These are phyloP conservation scores for Cyberlindnera mycetangii DNA, from an alignment of 805 yeast genomes.

Conservation along the genomic window DNA sequence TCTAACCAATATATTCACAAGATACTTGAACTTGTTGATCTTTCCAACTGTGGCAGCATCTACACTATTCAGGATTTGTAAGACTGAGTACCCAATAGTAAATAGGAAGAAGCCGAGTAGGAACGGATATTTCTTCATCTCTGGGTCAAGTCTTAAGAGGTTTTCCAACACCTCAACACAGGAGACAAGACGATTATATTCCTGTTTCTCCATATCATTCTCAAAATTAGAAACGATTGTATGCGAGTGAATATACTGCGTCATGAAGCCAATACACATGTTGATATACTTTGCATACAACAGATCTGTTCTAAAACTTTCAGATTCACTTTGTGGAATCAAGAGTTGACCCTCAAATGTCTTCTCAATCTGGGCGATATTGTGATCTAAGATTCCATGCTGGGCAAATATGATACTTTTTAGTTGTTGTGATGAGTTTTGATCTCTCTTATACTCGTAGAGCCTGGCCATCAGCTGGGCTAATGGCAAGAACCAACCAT, in stretches of 20 bases:
- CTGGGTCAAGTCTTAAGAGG: conserved; percentile 18
- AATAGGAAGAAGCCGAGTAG: conserved; percentile 23
- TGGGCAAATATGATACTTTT: conserved; percentile 4
- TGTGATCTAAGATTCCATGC: conserved; percentile 7
- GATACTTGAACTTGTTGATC: conserved; percentile 25
- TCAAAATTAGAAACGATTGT: conserved; percentile 18
- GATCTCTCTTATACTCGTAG: conserved; percentile 18
- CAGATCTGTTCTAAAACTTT: conserved; percentile 14
- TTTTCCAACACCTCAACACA: conserved; percentile 22
- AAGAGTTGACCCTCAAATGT: conserved; percentile 2
- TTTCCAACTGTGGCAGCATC: conserved; percentile 19
- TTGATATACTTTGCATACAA: conserved; percentile 25
- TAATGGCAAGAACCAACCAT: conserved; percentile 38
- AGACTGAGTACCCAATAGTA: conserved; percentile 20
- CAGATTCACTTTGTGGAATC: conserved; percentile 18
- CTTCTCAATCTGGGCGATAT: conserved; percentile 10
- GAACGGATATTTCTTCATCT: conserved; percentile 23
- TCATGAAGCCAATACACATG: conserved; percentile 19
- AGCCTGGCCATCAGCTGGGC: conserved; percentile 33
- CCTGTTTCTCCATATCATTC: conserved; percentile 16
- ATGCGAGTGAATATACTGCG: conserved; percentile 15
- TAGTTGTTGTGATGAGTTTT: not conserved
- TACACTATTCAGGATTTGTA: conserved; percentile 22
- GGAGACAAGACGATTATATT: conserved; percentile 14
- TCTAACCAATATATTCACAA: conserved; percentile 24